Percentiles rank a stretch among this genome's conserved stretches.
These are phyloP conservation scores for Brassica napus DNA, from an alignment of 345 rosid species.

Conservation along the genomic window DNA sequence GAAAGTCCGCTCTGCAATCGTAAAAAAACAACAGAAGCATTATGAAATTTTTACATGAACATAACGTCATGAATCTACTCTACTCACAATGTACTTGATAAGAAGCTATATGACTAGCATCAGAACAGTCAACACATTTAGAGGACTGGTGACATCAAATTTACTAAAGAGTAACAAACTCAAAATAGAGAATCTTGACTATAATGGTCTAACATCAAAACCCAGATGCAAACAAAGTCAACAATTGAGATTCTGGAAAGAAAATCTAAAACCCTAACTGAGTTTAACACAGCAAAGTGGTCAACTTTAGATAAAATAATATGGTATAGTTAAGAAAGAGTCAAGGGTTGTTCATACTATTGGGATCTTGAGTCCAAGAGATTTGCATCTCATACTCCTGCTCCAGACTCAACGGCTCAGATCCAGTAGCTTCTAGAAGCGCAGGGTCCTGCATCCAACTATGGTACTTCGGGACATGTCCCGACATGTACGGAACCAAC, in stretches of 20 bases:
- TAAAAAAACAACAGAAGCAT: conserved; percentile 15
- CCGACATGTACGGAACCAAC: conserved; percentile 77
- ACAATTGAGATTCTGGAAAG: neutral
- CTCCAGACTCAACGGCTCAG: conserved; percentile 82
- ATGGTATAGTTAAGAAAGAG: neutral
- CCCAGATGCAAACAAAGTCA: neutral
- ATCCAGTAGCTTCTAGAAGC: conserved; percentile 83
- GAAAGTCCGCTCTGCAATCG: conserved; percentile 80
- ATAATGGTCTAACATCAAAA: neutral
- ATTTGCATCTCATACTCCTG: conserved; percentile 83
- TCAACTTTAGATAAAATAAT: neutral
- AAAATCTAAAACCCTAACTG: conserved; percentile 20
- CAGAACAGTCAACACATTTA: neutral
- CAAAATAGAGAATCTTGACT: neutral
- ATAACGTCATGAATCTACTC: neutral
- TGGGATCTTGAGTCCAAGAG: conserved; percentile 90
- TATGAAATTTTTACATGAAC: neutral
- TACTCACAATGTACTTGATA: neutral
- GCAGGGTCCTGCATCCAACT: conserved; percentile 86
- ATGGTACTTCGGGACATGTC: conserved; percentile 83
- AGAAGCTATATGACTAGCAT: neutral
- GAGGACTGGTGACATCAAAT: neutral
- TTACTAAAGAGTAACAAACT: neutral
- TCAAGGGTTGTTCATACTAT: conserved; percentile 43
- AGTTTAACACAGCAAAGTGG: neutral